Conservation (phyloP, 495 filamentous ascomycete species). For the Hypoxylon perforatum region DNA sequence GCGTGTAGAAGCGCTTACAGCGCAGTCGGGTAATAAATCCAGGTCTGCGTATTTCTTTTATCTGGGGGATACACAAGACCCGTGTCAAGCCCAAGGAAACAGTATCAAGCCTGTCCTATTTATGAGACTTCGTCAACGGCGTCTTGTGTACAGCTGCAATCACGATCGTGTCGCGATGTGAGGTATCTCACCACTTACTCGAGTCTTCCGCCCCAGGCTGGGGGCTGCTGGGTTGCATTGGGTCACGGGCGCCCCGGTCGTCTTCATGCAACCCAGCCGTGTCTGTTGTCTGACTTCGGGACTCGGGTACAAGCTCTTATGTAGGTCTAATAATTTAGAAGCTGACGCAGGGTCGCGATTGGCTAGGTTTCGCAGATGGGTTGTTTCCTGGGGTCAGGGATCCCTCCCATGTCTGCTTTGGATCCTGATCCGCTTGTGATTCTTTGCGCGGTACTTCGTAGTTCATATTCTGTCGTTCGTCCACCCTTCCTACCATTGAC, state of each 20-base stretch:
- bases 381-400: constrained; percentile 23
- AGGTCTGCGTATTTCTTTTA: no score
- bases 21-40: no score
- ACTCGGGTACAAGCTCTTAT: constrained; percentile 12
- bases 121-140: no score
- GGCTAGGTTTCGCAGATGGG: constrained; percentile 17
- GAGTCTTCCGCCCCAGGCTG: not conserved
- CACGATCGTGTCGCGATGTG: not conserved
- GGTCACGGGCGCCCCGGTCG: constrained; percentile 31
- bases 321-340: constrained; percentile 20
- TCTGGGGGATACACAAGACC: no score
- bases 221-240: constrained; percentile 24
- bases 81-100: no score
- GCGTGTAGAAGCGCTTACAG: no score
- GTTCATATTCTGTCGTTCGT: constrained; percentile 23
- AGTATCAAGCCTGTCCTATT: no score
- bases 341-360: constrained; percentile 19
- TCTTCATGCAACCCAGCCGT: constrained; percentile 29
- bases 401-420: constrained; percentile 12
- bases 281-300: constrained; percentile 15
- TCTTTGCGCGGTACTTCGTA: constrained; percentile 24
- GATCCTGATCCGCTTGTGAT: constrained; percentile 32
- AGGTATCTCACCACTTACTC: not conserved
- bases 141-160: no score
- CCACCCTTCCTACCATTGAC: constrained; percentile 13